These are phyloP conservation scores for Arthromyces matolae DNA, from an alignment of 768 basidiomycete species.

Conservation along the genomic window DNA sequence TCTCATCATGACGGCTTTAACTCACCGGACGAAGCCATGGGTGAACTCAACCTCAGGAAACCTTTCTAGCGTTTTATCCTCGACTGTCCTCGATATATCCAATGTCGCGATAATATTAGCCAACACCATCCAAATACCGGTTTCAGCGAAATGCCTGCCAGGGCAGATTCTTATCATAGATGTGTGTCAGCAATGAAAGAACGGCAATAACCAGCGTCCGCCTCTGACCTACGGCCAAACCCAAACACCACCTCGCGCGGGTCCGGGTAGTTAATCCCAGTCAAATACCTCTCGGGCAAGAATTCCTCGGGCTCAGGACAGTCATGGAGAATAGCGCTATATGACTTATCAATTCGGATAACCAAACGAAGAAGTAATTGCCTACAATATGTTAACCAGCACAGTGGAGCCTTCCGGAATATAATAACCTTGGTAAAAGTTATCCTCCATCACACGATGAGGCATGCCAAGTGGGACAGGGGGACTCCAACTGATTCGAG, in stretches of 20 bases:
- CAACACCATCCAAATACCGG: constrained; percentile 42
- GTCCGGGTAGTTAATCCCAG: constrained; percentile 36
- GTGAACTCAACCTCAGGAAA: constrained; percentile 35
- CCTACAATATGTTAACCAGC: constrained; percentile 42
- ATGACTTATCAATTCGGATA: background rate
- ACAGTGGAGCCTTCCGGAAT: constrained; percentile 45
- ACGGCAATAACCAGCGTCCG: background rate
- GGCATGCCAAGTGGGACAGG: constrained; percentile 49
- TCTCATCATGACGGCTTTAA: background rate
- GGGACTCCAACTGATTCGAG: constrained; percentile 39
- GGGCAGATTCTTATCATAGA: constrained; percentile 42
- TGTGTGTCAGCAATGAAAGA: background rate
- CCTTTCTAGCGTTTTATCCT: constrained; percentile 40
- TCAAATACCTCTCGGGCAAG: constrained; percentile 47
- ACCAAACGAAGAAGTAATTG: background rate
- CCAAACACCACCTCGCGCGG: constrained; percentile 51
- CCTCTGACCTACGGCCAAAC: constrained; percentile 49
- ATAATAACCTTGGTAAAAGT: constrained; percentile 42
- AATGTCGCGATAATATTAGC: constrained; percentile 43
- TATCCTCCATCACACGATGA: constrained; percentile 49
- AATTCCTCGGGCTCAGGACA: constrained; percentile 46
- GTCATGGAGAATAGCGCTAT: constrained; percentile 39
- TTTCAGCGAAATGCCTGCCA: constrained; percentile 50
- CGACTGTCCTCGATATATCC: constrained; percentile 38
- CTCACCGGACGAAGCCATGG: constrained; percentile 46